Evolutionary conservation across 257 asterid genomes (phyloP).

Genomic region (Osmanthus fragrans): DNA sequence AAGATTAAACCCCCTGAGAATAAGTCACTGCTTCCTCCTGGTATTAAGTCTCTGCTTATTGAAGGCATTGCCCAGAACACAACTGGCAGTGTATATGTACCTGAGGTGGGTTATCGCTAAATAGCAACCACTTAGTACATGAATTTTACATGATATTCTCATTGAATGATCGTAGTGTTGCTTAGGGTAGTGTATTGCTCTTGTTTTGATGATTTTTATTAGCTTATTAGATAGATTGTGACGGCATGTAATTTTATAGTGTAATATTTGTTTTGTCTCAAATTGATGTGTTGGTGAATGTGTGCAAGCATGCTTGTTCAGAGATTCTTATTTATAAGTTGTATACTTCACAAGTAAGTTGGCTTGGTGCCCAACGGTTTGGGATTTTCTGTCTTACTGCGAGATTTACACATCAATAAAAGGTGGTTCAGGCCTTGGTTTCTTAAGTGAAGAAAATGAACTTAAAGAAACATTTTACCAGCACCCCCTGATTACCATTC

Average conservation of each 20-base stretch:
- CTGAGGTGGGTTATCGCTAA: slow-evolving; percentile 59
- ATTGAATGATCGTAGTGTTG: slow-evolving; percentile 1
- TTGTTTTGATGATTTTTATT: slow-evolving; percentile 4
- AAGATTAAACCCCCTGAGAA: slow-evolving; percentile 59
- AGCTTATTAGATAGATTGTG: background rate
- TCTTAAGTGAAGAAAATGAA: background rate
- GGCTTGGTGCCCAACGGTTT: background rate
- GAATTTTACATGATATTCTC: background rate
- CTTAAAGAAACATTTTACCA: background rate
- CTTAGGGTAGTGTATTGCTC: background rate
- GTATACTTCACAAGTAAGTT: background rate
- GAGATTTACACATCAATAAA: background rate
- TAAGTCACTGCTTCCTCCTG: slow-evolving; percentile 54
- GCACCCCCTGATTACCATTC: background rate
- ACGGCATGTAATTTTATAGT: background rate
- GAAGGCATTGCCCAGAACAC: slow-evolving; percentile 91
- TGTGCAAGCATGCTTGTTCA: background rate
- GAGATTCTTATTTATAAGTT: background rate
- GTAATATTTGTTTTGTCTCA: background rate
- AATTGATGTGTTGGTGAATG: background rate
- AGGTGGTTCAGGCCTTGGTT: background rate
- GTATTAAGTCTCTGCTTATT: slow-evolving; percentile 51
- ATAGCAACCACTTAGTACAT: background rate
- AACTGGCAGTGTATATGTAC: slow-evolving; percentile 81
- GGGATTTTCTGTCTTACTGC: background rate